phyloP scores from a whole-genome alignment of 176 grass and related monocot genomes.

The Eleusine coracana region DNA sequence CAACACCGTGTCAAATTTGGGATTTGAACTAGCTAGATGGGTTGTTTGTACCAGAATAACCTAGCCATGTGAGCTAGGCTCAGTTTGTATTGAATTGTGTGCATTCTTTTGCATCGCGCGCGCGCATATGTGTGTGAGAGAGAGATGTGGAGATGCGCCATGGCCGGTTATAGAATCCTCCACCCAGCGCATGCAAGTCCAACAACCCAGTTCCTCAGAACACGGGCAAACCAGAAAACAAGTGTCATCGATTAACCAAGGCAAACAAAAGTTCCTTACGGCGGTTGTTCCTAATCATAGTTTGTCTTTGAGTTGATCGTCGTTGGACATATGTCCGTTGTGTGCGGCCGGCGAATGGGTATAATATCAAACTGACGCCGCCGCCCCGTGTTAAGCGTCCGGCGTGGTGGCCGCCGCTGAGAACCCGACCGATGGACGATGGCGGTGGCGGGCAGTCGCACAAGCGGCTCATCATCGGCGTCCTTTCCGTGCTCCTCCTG shows the following conservation, averaged over 20 bases:
- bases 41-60: no score
- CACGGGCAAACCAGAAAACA: conserved; percentile 32
- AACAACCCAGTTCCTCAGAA: conserved; percentile 28
- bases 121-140: neutral
- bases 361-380: conserved; percentile 17
- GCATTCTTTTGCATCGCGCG: no score
- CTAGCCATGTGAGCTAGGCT: no score
- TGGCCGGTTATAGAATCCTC: conserved; percentile 17
- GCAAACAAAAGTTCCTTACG: neutral
- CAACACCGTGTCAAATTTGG: no score
- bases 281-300: conserved; percentile 42
- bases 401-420: neutral
- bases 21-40: no score
- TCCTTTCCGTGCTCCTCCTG: conserved; percentile 50
- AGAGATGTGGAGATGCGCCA: neutral
- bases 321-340: neutral
- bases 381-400: neutral
- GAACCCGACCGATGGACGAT: conserved; percentile 16
- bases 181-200: neutral
- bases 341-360: conserved; percentile 12
- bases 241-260: no score
- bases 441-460: conserved; percentile 19
- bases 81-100: no score
- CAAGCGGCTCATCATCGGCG: conserved; percentile 47
- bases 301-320: neutral